Evolutionary conservation across 495 filamentous ascomycete genomes (phyloP), one percentile per base, ranked within the genome.

Genomic region (Neurospora sp.): DNA sequence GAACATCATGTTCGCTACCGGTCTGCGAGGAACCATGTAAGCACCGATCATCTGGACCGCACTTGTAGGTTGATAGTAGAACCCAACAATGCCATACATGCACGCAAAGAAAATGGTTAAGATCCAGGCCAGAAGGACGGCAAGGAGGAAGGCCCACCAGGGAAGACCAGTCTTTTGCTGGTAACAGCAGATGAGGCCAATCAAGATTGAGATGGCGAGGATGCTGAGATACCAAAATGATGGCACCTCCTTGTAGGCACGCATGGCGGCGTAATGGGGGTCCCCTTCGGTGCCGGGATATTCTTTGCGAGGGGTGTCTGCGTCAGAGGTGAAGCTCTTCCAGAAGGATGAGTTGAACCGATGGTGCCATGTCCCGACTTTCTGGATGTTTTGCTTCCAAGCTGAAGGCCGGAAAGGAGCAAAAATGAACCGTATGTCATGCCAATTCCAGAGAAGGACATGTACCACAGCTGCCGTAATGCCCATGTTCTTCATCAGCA

Each of bases 131-230:
- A 83, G 70, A 13, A 82, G 39, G 37, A 76, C 78, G 62, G 86
- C 76, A 13, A 89, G 75, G 37, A 90, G 74, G 71, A 86, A 88
- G 5, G 82, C 88, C 88, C 87, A 89, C 71, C 80, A 86, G 4
- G 88, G 86, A 4, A 89, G 82, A 1, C 85, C 85, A 17, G 84
- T 84, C 6, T 87, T 75, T 70, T 83, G 82, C 72, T 81, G 81
- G 71, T 85, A 82, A 31, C 83, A 81, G 21, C 84, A 83, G 24
- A 81, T 79, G 5, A 90, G 76, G 2, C 85, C 88, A 4, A 85
- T 78, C 43, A 87, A 59, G 69, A 86, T 84, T 28, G 83, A 84
- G 24, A 82, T 66, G 31, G 85, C 70, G 17, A 89, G 77, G 9
- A 87, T 77, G 0, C 72, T 71, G 0, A 74, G 72, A 69, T 87